Conservation (phyloP, 768 basidiomycete genomes). For the Termitomyces sp. region DNA sequence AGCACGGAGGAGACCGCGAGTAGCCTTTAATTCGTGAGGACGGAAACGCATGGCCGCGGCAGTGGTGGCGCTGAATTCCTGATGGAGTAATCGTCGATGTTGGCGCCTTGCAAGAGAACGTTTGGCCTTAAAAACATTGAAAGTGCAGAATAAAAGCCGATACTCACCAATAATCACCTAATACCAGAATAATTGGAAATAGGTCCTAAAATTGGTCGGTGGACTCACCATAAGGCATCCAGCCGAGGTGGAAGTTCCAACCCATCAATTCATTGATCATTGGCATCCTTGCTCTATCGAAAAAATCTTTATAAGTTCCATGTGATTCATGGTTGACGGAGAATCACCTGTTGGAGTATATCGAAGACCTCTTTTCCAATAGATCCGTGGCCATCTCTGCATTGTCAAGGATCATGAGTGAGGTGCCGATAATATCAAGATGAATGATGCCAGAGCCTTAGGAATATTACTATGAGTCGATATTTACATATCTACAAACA, state of each 20-base stretch:
- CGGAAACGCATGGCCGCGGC: conserved; percentile 16
- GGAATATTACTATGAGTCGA: background rate
- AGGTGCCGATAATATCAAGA: conserved; percentile 18
- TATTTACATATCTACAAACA: background rate
- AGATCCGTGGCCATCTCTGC: conserved; percentile 19
- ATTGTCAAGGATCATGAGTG: conserved; percentile 21
- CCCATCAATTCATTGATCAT: too few species aligned
- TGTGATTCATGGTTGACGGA: background rate
- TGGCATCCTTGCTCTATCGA: conserved; percentile 7
- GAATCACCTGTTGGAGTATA: conserved; percentile 14
- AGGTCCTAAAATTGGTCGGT: too few species aligned
- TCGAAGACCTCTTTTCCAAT: conserved; percentile 19
- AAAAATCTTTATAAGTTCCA: background rate
- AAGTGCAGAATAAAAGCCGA: too few species aligned
- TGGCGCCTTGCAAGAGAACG: conserved; percentile 15
- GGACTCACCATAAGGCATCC: conserved; percentile 15
- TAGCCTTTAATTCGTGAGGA: conserved; percentile 17
- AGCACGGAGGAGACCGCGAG: conserved; percentile 19
- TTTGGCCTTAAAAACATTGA: background rate
- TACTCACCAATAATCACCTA: conserved; percentile 9
- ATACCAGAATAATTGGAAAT: background rate
- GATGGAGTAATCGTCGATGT: conserved; percentile 19
- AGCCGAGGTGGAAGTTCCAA: conserved; percentile 16
- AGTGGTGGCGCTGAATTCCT: conserved; percentile 18
- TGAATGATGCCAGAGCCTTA: too few species aligned